Evolutionary conservation across 106 monocot genomes (phyloP), one percentile per base, ranked within the genome.

Genomic region (Allium fistulosum): DNA sequence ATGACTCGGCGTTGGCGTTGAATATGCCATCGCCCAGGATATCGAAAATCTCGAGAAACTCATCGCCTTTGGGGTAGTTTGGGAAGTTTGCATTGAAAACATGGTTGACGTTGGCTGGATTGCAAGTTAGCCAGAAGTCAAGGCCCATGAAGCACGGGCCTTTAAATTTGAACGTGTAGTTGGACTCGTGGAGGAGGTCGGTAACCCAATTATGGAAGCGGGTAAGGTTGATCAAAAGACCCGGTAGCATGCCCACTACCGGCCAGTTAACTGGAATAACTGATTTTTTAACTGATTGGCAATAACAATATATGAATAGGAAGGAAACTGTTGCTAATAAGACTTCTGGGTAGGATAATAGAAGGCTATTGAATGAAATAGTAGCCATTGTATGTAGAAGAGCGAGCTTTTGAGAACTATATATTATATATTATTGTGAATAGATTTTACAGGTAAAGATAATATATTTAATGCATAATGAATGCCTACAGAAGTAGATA

Each of bases 11-110:
- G 28, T 72, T 62, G 13, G 53, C 50, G 26, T 27, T 50, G 62
- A 72, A 53, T 52, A 72, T 72, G 26, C 72, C 72, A 13, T 16
- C 15, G 26, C 72, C 72, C n/a, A 72, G 63, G 11, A 72, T n/a
- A 49, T 72, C 72, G 37, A 72, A 71, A 4, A 61, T 47, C 18
- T 61, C 71, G 17, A 6, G 9, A 18, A 71, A 71, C 10, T 51
- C 61, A 5, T 11, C 37, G 13, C 71, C 71, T 27, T 71, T 71
- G 0, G 71, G 49, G 61, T 71, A 71, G 15, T 71, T 71, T 6
- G 4, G 11, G 61, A 71, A 71, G 71, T 71, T 61, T 17, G 26
- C 12, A n/a, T 18, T 71, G 71, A 71, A 62, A 2, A 71, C 61
- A 51, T 71, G 61, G 49, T 61, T 60, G 50, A 71, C 61, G 7